These are phyloP conservation scores for Cucurbita moschata DNA, from an alignment of 306 rosid species.

Conservation along the genomic window DNA sequence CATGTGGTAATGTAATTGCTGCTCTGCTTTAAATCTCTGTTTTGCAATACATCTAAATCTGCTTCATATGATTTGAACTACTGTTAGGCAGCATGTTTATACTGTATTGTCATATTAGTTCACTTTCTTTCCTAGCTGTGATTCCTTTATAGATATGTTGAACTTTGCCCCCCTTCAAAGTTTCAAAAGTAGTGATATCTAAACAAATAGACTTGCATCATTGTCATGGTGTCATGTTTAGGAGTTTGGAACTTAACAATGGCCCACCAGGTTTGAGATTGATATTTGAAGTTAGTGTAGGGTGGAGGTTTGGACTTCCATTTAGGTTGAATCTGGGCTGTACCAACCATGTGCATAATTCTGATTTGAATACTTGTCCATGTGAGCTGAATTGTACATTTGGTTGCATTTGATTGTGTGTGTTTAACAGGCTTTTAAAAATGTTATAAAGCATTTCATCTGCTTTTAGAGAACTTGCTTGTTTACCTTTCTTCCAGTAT, in stretches of 20 bases:
- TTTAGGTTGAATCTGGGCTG: neutral
- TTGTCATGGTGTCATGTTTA: neutral
- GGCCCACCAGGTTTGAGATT: neutral
- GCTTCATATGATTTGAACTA: neutral
- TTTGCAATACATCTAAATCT: neutral
- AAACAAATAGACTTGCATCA: neutral
- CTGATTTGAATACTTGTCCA: neutral
- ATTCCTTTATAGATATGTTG: neutral
- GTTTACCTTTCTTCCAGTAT: no score
- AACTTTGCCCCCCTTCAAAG: neutral
- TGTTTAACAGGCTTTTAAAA: neutral
- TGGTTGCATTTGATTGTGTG: neutral
- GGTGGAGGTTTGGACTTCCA: neutral
- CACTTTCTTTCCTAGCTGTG: neutral
- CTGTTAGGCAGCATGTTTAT: neutral
- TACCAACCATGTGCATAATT: neutral
- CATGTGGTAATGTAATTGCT: neutral
- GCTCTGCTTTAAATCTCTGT: neutral
- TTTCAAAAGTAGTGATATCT: neutral
- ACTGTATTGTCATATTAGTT: neutral
- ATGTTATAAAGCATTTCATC: no score
- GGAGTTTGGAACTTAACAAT: neutral
- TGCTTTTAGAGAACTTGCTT: no score
- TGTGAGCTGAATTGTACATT: neutral
- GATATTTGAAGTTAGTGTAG: neutral